Base-by-base conservation (phyloP, 83 land plant genomes). In the Diphasiastrum complanatum region DNA sequence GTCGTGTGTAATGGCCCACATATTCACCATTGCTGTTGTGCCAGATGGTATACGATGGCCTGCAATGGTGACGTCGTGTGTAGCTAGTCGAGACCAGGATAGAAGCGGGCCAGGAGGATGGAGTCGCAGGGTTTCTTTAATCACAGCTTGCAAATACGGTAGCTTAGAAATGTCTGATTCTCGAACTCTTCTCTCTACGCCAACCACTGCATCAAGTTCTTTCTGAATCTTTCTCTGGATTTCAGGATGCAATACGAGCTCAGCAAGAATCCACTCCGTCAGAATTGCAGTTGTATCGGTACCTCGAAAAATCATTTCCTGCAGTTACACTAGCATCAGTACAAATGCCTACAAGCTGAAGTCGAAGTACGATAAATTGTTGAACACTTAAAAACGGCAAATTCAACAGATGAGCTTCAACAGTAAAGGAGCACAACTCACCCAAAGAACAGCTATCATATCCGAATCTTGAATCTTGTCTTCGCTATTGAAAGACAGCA, bases 101-200 rank as follows among this genome's bases (percentile, higher is more conserved):
- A 82, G 68, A 0, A 82, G 79, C 1, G 80, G 89, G 0, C 89
- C 89, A 0, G 89, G 81, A 0, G 85, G 89, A 62, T 81, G 85
- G 24, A 71, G 32, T 0, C 89, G 67, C 34, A 85, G 72, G 1
- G 86, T 68, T 55, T 85, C 89, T 55, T 81, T 85, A 30, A 85
- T 68, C 12, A 85, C 83, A 0, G 89, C 80, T 26, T 82, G 73
- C 5, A 85, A 66, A 68, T 73, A 85, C 0, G 80, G 76, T 28
- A 85, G 19, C 19, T 35, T 54, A 0, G 75, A 69, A 25, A 79
- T 56, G 29, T 81, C 81, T 36, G 79, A 66, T 11, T 79, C 79
- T 4, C 67, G 52, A 2, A 70, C 16, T 6, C 0, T 31, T 6
- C 70, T 34, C 0, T 31, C 16, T 23, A 5, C 12, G 0, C 70